Evolutionary conservation across 441 rosid species (phyloP), one percentile per base, ranked within the genome.

Genomic region (Adansonia grandidieri): DNA sequence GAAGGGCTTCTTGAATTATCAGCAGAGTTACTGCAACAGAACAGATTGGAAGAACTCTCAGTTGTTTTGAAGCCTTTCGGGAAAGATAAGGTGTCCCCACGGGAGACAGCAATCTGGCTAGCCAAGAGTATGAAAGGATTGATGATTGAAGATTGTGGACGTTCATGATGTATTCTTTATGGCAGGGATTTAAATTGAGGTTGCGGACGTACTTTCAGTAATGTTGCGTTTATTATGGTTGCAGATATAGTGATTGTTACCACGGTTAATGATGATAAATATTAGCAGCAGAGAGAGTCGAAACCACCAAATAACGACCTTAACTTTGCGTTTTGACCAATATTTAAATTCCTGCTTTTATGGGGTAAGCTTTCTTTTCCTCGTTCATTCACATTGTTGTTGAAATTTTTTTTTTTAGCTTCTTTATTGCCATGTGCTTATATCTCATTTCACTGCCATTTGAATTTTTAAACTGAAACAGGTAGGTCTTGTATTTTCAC

Each of bases 21-120:
- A 3, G 98, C 98, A 0, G 98, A 95, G 78, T 84, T 95, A 86
- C 88, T 95, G 71, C 89, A 93, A 81, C 92, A 91, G 20, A 92
- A 87, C 47, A 88, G 98, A 78, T 83, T 95, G 80, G 98, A 95
- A 83, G 98, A 95, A 86, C 94, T 95, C 60, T 89, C 93, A 9
- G 87, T 92, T 17, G 98, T 95, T 74, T 84, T 95, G 84, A 92
- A 88, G 83, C 98, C 98, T 47, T 95, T 95, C 6, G 98, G 98
- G 80, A 95, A 91, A 87, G 93, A 88, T 80, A 93, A 92, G 83
- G 98, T 95, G 48, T 92, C 96, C 67, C 99, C 99, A 14, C 87
- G 99, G 89, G 99, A 95, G 85, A 95, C 99, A 4, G 99, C 99
- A 4, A 93, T 95, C 79, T 95, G 99, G 98, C 82, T 95, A 44